These are phyloP conservation scores for Mycena epipterygia DNA, from an alignment of 768 basidiomycete genomes.

Conservation along the genomic window DNA sequence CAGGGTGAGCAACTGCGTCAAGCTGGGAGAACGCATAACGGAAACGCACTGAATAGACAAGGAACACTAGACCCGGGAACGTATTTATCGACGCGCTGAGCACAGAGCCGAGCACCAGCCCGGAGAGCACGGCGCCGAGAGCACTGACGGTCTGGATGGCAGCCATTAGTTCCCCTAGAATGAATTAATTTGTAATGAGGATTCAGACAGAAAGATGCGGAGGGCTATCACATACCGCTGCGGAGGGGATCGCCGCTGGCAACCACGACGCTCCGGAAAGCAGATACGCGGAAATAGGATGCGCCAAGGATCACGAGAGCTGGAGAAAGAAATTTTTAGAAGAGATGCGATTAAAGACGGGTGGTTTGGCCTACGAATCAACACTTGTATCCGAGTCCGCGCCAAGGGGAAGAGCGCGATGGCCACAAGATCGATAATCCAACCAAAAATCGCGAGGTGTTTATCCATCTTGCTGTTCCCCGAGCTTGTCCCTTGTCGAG, in stretches of 20 bases:
- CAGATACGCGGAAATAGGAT: conserved; percentile 12
- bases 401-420: neutral
- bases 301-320: conserved; percentile 2
- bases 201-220: neutral
- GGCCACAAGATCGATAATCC: conserved; percentile 1
- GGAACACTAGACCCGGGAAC: conserved; percentile 9
- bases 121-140: conserved; percentile 1
- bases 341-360: neutral
- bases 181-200: neutral
- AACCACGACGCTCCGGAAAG: conserved; percentile 14
- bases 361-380: neutral
- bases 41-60: conserved; percentile 5
- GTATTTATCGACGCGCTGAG: conserved; percentile 7
- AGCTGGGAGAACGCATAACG: neutral
- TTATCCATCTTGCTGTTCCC: conserved; percentile 11
- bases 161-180: conserved; percentile 1
- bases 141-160: conserved; percentile 10
- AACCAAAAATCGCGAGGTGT: conserved; percentile 16
- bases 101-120: conserved; percentile 11
- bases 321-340: neutral
- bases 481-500: neutral
- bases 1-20: neutral
- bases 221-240: neutral
- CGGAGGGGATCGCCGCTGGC: conserved; percentile 10
- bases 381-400: neutral